Conservation (phyloP, 2,329 filamentous ascomycete species). For the Stachybotrys elegans region DNA sequence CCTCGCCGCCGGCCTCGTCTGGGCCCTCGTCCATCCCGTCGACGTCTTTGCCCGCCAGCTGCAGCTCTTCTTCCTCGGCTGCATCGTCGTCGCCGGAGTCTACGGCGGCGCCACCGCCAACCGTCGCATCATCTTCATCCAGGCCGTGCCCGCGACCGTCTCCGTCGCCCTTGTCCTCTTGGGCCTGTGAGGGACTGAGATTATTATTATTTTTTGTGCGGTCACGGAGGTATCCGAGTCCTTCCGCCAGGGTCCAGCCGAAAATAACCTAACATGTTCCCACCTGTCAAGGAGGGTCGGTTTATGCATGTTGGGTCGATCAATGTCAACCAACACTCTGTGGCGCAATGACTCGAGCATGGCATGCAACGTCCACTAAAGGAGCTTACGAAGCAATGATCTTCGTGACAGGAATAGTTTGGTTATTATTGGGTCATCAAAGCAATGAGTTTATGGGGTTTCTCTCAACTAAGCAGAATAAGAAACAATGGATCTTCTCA, state of each 20-base stretch:
- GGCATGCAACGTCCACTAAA: too few relatives aligned
- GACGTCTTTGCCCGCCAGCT: slow-evolving; percentile 36
- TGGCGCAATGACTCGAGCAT: too few relatives aligned
- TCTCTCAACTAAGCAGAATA: too few relatives aligned
- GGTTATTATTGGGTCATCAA: too few relatives aligned
- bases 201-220: background rate
- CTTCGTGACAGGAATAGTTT: too few relatives aligned
- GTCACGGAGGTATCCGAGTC: background rate
- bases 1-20: slow-evolving; percentile 41
- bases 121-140: slow-evolving; percentile 37
- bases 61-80: slow-evolving; percentile 41
- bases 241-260: background rate
- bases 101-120: slow-evolving; percentile 38
- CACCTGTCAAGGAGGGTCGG: too few relatives aligned
- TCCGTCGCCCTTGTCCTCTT: slow-evolving; percentile 23
- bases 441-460: too few relatives aligned
- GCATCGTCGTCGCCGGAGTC: slow-evolving; percentile 37
- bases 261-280: too few relatives aligned
- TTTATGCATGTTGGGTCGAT: too few relatives aligned
- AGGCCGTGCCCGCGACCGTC: slow-evolving; percentile 27
- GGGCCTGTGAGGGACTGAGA: slow-evolving; percentile 11
- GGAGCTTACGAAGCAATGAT: too few relatives aligned
- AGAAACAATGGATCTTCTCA: too few relatives aligned
- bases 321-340: too few relatives aligned
- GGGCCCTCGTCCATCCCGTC: slow-evolving; percentile 41